Conservation (phyloP, 352 stramenopile genomes). For the Achlya hypogyna region DNA sequence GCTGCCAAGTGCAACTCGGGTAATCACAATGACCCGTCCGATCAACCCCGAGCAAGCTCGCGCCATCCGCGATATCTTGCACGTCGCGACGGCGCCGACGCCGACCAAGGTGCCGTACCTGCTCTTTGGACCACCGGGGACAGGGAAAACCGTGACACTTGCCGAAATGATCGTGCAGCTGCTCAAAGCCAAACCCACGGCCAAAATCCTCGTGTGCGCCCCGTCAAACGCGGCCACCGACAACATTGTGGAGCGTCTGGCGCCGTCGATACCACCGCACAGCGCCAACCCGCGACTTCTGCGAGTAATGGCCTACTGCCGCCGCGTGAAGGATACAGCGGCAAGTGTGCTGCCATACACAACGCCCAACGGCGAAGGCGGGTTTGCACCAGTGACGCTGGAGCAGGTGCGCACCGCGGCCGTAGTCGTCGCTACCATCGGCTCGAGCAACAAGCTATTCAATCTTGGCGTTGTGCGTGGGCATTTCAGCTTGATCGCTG, state of each 20-base stretch:
- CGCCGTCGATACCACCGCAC: slow-evolving; percentile 11
- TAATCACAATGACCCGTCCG: no score
- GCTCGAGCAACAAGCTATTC: slow-evolving; percentile 18
- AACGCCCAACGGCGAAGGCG: not conserved
- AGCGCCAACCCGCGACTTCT: not conserved
- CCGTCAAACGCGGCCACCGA: slow-evolving; percentile 24
- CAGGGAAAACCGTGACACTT: slow-evolving; percentile 31
- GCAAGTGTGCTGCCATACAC: slow-evolving; percentile 8
- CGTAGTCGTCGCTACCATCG: slow-evolving; percentile 20
- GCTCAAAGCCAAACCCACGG: slow-evolving; percentile 13
- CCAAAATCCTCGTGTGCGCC: slow-evolving; percentile 26
- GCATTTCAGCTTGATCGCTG: slow-evolving; percentile 38
- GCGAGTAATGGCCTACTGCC: slow-evolving; percentile 4
- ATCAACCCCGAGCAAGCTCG: slow-evolving; percentile 26
- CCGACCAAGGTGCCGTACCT: slow-evolving; percentile 26
- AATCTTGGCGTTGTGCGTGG: slow-evolving; percentile 8
- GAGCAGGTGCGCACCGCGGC: not conserved
- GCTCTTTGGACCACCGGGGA: slow-evolving; percentile 30
- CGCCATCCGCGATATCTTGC: slow-evolving; percentile 19
- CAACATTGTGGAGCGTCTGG: slow-evolving; percentile 25
- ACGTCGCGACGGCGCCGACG: slow-evolving; percentile 24
- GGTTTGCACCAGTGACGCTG: not conserved
- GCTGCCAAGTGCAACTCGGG: not conserved
- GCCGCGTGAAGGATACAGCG: slow-evolving; percentile 2
- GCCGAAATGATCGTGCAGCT: slow-evolving; percentile 29